phyloP scores from a whole-genome alignment of 2,329 filamentous ascomycete species.

The Penicillium digitatum region DNA sequence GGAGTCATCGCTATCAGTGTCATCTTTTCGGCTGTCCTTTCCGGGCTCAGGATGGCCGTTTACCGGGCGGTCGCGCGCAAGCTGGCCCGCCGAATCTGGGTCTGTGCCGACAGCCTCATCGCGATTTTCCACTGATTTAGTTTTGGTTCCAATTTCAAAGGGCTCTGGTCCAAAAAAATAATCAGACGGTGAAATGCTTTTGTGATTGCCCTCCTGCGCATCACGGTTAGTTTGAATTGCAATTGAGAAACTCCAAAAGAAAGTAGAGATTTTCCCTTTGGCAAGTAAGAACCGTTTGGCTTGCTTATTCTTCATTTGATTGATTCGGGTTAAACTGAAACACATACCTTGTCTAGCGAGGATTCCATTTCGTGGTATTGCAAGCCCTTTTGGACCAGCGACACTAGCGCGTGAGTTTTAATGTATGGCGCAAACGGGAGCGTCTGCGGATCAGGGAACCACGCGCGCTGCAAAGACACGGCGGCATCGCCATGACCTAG shows the following conservation, averaged over 20 bases:
- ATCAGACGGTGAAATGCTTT: constrained; percentile 35
- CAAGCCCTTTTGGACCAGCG: constrained; percentile 61
- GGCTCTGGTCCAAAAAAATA: constrained; percentile 48
- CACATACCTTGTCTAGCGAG: constrained; percentile 47
- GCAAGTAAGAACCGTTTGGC: background rate
- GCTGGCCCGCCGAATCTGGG: constrained; percentile 32
- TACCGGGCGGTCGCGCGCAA: constrained; percentile 32
- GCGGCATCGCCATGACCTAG: constrained; percentile 57
- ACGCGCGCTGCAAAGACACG: constrained; percentile 58
- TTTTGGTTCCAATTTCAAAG: constrained; percentile 33
- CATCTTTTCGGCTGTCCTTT: constrained; percentile 36
- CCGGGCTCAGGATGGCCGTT: constrained; percentile 39
- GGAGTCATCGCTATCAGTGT: constrained; percentile 34
- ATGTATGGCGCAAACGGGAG: constrained; percentile 60
- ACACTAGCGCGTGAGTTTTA: constrained; percentile 56
- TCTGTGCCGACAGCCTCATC: constrained; percentile 30
- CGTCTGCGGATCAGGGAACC: constrained; percentile 59
- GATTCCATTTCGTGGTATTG: constrained; percentile 51
- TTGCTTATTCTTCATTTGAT: no score
- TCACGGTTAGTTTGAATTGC: constrained; percentile 18
- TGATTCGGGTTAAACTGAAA: no score
- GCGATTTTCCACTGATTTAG: constrained; percentile 28
- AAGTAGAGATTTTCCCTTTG: background rate
- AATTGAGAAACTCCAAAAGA: background rate
- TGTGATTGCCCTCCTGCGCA: constrained; percentile 38